These are phyloP conservation scores for Schizosaccharomyces japonicus DNA, from an alignment of 805 yeast species.

Conservation along the genomic window DNA sequence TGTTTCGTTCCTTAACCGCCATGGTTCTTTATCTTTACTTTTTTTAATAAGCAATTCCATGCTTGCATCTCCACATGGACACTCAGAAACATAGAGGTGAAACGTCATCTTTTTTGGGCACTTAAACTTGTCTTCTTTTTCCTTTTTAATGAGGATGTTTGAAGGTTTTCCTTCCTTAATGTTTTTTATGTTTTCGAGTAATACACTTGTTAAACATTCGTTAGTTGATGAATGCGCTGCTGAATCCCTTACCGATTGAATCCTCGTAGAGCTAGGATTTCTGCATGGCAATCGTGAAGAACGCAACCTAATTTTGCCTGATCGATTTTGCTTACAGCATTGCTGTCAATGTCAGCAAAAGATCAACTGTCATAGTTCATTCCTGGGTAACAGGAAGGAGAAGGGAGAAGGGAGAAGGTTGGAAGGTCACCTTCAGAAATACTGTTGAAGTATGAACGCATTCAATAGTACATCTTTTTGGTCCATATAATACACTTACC, in stretches of 20 bases:
- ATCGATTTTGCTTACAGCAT: background rate
- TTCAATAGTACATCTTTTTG: no score
- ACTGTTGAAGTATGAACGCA: no score
- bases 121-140: background rate
- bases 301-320: background rate
- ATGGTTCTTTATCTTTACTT: background rate
- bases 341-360: background rate
- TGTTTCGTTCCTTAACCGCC: background rate
- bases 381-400: no score
- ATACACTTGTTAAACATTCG: background rate
- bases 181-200: background rate
- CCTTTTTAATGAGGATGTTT: background rate
- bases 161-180: background rate
- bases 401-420: no score
- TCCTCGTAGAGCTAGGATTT: constrained; percentile 1
- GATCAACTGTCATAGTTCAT: no score
- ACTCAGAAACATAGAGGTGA: constrained; percentile 3
- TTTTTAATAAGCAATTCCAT: background rate
- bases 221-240: no score
- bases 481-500: background rate
- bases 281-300: constrained; percentile 4
- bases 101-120: background rate
- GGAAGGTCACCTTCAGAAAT: no score
- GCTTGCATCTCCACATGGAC: constrained; percentile 5
- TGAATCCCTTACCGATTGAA: background rate